Evolutionary conservation across 2,329 filamentous ascomycete genomes (phyloP), one percentile per base, ranked within the genome.

Genomic region (Alternaria triticina): DNA sequence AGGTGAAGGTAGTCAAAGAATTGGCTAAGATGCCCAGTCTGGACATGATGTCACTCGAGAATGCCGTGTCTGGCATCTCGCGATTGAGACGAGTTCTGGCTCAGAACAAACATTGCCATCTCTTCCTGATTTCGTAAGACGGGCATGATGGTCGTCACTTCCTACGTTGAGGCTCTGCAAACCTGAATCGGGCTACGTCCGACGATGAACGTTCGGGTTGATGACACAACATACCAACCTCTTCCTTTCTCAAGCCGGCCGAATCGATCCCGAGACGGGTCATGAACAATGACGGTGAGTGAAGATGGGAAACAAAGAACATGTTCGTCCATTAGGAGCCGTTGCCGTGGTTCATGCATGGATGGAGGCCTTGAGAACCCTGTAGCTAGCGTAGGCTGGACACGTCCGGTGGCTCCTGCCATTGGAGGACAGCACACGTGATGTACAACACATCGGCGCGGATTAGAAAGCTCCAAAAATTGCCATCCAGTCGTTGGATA

Each of bases 391-490:
- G 57, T 60, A 54, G 27, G 30, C n/a, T 30, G 25, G 54, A 45
- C 20, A 44, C n/a, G 45, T 44, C 44, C 51, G 46, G 57, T 55
- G n/a, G 51, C 45, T 17, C 8, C 22, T 60, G 45, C 61, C 17
- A 63, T 63, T 63, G 61, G 61, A 59, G 61, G 61, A 47, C 4
- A 23, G 36, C 17, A 30, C 61, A 63, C 61, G 61, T 63, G 57
- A 64, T 50, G 57, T 57, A 67, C 68, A 70, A 54, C 68, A 66
- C 68, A 70, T 68, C 22, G 59, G 64, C 66, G 56, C 57, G 43
- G 52, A 49, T 60, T 54, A 46, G 52, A 55, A 43, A 62, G 57
- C 30, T 27, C 45, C 46, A 64, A 66, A 68, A 63, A 59, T 33
- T 36, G 47, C 62, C 59, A 56, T 57, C 68, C 68, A 70, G 54